Percentiles rank a stretch among this genome's conserved stretches.
Conservation (phyloP, 441 rosid genomes). For the Cnidoscolus chayamansa region DNA sequence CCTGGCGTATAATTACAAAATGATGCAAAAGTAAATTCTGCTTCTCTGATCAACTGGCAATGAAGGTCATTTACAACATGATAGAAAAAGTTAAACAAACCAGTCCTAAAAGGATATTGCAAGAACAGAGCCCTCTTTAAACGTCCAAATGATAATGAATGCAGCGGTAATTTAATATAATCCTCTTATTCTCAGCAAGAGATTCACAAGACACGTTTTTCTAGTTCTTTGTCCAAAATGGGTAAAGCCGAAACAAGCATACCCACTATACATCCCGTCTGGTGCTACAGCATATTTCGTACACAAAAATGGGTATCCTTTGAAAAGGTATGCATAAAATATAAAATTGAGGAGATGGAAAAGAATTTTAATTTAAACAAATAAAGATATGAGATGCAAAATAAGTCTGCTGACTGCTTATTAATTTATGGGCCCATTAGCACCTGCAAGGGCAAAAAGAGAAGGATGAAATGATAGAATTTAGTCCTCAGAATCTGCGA, state of each 20-base stretch:
- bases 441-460: neutral
- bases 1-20: neutral
- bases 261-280: neutral
- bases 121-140: no score
- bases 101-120: neutral
- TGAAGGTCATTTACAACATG: neutral
- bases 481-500: no score
- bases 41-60: neutral
- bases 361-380: neutral
- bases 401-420: neutral
- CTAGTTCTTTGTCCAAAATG: neutral
- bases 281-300: neutral
- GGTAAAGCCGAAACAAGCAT: neutral
- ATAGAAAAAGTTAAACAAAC: neutral
- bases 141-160: neutral
- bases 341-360: neutral
- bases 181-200: neutral
- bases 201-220: neutral
- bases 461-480: neutral
- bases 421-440: neutral
- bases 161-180: neutral
- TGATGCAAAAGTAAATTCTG: neutral
- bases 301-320: neutral
- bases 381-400: neutral
- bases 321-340: no score